Evolutionary conservation across 305 asterid species (phyloP).

Genomic region (Plantago rigida): DNA sequence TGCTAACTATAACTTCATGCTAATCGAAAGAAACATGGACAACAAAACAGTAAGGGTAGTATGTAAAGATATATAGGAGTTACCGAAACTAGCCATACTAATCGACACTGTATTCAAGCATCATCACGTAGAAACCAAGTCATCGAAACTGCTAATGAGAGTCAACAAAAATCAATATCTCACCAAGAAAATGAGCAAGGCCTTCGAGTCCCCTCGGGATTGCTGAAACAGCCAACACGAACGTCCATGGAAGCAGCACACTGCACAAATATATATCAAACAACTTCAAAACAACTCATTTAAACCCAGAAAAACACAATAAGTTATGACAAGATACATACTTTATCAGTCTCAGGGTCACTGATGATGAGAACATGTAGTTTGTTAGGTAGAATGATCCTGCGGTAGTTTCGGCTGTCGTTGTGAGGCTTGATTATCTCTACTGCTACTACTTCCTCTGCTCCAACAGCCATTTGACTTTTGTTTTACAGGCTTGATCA

Average conservation of each 20-base stretch:
- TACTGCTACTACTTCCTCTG: constrained; percentile 25
- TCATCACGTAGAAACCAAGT: neutral
- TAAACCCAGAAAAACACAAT: constrained; percentile 11
- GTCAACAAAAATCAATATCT: constrained; percentile 4
- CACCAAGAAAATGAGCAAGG: constrained; percentile 97
- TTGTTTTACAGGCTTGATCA: too few relatives aligned
- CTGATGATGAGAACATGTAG: constrained; percentile 77
- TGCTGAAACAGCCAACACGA: constrained; percentile 82
- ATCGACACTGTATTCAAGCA: neutral
- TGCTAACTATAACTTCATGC: neutral
- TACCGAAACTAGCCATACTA: too few relatives aligned
- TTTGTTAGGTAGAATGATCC: constrained; percentile 58
- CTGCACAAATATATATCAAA: constrained; percentile 32
- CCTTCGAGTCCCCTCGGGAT: constrained; percentile 96
- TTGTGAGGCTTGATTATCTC: constrained; percentile 75
- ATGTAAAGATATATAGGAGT: neutral
- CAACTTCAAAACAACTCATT: neutral
- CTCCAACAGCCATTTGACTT: constrained; percentile 38
- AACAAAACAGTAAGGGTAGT: too few relatives aligned
- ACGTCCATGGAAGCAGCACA: constrained; percentile 94
- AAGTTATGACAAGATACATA: constrained; percentile 15
- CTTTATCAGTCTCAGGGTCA: constrained; percentile 92
- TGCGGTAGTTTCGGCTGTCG: constrained; percentile 64
- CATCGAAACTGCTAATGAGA: too few relatives aligned
- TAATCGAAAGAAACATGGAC: neutral